Percentiles rank a stretch among this genome's conserved stretches.
phyloP scores from a whole-genome alignment of 805 yeast genomes.

The Wickerhamomyces bisporus region DNA sequence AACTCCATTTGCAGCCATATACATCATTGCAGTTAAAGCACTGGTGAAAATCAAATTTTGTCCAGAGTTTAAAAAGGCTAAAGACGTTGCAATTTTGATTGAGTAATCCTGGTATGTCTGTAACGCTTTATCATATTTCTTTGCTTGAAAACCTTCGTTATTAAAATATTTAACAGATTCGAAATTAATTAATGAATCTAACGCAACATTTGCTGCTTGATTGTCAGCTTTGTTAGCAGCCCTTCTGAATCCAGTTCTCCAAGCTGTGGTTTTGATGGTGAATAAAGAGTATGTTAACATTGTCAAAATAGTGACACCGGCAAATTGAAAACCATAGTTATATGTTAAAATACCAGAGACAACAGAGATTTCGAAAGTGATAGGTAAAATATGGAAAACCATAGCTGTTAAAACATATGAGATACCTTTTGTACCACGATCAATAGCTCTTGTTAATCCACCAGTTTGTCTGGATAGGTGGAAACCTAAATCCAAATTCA shows the following conservation, averaged over 20 bases:
- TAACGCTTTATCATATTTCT: conserved; percentile 74
- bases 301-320: conserved; percentile 81
- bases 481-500: conserved; percentile 82
- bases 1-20: conserved; percentile 95
- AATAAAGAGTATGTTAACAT: conserved; percentile 86
- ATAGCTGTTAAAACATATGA: conserved; percentile 88
- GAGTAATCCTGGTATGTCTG: conserved; percentile 62
- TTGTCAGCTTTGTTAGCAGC: conserved; percentile 91
- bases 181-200: conserved; percentile 89
- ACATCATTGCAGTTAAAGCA: conserved; percentile 96
- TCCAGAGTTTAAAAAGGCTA: conserved; percentile 74
- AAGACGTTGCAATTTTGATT: conserved; percentile 77
- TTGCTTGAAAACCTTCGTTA: conserved; percentile 75
- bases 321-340: conserved; percentile 85
- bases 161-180: conserved; percentile 94
- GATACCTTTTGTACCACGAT: conserved; percentile 96
- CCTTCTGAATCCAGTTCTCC: conserved; percentile 92
- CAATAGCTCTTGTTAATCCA: conserved; percentile 93
- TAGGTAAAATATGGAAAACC: conserved; percentile 97
- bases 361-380: conserved; percentile 83
- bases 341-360: conserved; percentile 93
- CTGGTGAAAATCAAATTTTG: conserved; percentile 77
- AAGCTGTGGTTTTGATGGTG: conserved; percentile 88
- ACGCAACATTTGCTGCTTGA: conserved; percentile 89
- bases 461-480: conserved; percentile 93